Percentiles rank a stretch among this genome's conserved stretches.
phyloP scores from a whole-genome alignment of 768 basidiomycete genomes.

The Lyophyllum shimeji region DNA sequence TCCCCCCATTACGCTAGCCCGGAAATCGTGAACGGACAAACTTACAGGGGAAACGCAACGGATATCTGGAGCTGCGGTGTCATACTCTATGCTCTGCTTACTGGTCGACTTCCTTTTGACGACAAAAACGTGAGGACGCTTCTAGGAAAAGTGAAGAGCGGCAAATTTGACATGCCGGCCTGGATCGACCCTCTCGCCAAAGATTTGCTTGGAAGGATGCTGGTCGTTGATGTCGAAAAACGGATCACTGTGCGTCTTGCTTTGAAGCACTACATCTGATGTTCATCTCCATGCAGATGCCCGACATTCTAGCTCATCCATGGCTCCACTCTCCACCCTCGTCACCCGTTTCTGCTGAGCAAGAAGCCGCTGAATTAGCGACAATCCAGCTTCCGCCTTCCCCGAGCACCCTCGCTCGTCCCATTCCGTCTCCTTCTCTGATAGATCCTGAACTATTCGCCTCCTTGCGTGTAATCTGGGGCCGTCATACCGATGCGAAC shows the following conservation, averaged over 20 bases:
- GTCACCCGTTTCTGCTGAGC: constrained; percentile 17
- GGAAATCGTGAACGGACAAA: constrained; percentile 90
- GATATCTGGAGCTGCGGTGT: constrained; percentile 98
- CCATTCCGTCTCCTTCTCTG: constrained; percentile 63
- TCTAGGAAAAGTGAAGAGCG: constrained; percentile 83
- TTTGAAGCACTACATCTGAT: neutral
- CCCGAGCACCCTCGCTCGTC: constrained; percentile 65
- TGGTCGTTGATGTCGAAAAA: constrained; percentile 78
- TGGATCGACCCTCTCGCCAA: constrained; percentile 82
- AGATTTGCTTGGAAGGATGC: constrained; percentile 84
- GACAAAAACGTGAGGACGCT: constrained; percentile 81
- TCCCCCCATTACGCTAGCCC: constrained; percentile 97
- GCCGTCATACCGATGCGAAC: constrained; percentile 59
- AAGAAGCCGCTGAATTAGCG: constrained; percentile 15
- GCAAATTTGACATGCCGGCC: constrained; percentile 80
- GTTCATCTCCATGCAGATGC: constrained; percentile 54
- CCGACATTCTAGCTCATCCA: constrained; percentile 82
- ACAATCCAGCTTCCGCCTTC: constrained; percentile 55
- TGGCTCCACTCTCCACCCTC: constrained; percentile 55
- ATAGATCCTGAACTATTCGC: constrained; percentile 78
- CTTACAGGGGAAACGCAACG: constrained; percentile 85
- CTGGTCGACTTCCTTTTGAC: constrained; percentile 91
- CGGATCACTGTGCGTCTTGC: constrained; percentile 72
- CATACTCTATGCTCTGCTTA: constrained; percentile 86
- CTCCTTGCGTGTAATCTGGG: constrained; percentile 84